phyloP scores from a whole-genome alignment of 2,329 filamentous ascomycete species.

The Eurotiales sp. region DNA sequence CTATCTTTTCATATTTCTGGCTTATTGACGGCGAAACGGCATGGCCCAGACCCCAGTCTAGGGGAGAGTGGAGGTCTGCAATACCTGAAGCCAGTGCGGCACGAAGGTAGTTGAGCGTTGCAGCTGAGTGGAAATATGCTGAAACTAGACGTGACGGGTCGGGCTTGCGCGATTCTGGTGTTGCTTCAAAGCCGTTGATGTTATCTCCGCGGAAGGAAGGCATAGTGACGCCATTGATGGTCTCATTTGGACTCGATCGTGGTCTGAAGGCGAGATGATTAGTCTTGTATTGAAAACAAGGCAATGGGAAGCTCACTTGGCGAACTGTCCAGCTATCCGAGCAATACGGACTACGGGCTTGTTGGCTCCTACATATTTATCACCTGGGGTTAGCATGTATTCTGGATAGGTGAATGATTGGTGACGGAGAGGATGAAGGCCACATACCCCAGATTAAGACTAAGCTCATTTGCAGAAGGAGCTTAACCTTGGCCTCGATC shows the following conservation, averaged over 20 bases:
- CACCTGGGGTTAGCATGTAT: slow-evolving; percentile 1
- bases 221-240: slow-evolving; percentile 72
- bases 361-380: slow-evolving; percentile 46
- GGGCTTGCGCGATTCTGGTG: slow-evolving; percentile 68
- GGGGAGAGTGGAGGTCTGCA: slow-evolving; percentile 85
- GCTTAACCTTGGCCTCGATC: slow-evolving; percentile 95
- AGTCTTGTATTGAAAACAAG: too few relatives aligned
- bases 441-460: slow-evolving; percentile 81
- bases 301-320: slow-evolving; percentile 69
- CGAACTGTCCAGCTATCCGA: slow-evolving; percentile 95
- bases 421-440: too few relatives aligned
- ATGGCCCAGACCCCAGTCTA: slow-evolving; percentile 93
- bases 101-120: slow-evolving; percentile 89
- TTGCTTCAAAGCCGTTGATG: slow-evolving; percentile 72
- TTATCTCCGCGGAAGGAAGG: slow-evolving; percentile 94
- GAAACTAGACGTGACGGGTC: slow-evolving; percentile 81
- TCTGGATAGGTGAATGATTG: background rate
- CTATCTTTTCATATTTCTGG: slow-evolving; percentile 79
- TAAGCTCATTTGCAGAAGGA: slow-evolving; percentile 93
- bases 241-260: slow-evolving; percentile 81
- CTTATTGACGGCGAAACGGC: slow-evolving; percentile 80
- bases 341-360: slow-evolving; percentile 89
- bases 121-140: slow-evolving; percentile 93
- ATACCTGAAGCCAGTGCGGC: slow-evolving; percentile 80
- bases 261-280: too few relatives aligned